These are phyloP conservation scores for Heteromeles arbutifolia DNA, from an alignment of 306 rosid species.

Conservation along the genomic window DNA sequence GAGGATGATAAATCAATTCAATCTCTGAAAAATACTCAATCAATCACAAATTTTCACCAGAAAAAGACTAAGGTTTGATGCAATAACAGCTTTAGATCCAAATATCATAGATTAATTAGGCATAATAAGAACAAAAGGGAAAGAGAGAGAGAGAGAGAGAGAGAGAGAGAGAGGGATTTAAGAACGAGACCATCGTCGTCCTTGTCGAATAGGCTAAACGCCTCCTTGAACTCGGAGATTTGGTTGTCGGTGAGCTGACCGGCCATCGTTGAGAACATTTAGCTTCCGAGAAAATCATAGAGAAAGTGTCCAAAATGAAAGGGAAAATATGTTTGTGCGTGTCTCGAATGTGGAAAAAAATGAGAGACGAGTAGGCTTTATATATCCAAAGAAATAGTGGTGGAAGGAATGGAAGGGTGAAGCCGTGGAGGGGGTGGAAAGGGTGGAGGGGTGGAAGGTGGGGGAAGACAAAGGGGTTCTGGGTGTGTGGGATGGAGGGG, in stretches of 20 bases:
- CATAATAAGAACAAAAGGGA: background rate
- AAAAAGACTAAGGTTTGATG: background rate
- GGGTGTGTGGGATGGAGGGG: no score
- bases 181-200: conserved; percentile 70
- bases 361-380: background rate
- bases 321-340: background rate
- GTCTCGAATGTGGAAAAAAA: no score
- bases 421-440: no score
- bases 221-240: conserved; percentile 84
- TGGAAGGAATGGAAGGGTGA: no score
- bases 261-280: conserved; percentile 43
- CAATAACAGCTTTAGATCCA: background rate
- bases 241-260: conserved; percentile 77
- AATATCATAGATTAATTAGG: background rate
- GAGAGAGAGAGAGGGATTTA: conserved; percentile 25
- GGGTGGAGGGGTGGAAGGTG: no score
- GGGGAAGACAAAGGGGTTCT: no score
- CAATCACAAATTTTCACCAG: background rate
- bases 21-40: background rate
- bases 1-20: background rate
- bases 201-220: conserved; percentile 75
- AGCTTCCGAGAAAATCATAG: conserved; percentile 7
- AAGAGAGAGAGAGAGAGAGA: background rate
- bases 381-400: background rate
- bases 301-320: background rate